A percentile compares a stretch with the other conserved stretches of the same genome.
phyloP scores from a whole-genome alignment of 2,329 filamentous ascomycete species.

The Zymoseptoria brevis region DNA sequence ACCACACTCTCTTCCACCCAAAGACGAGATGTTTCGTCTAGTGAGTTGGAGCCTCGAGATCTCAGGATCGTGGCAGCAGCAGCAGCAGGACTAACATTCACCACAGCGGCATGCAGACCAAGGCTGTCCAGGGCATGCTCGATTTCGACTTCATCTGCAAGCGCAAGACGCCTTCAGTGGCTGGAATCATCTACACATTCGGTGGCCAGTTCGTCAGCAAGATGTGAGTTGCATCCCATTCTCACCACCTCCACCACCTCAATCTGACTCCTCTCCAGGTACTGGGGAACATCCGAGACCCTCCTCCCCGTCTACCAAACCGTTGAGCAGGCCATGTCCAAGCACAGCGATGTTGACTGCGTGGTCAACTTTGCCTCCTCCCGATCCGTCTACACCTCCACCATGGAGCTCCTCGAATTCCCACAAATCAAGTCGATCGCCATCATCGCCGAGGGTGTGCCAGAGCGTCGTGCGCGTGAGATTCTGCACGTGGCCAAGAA shows the following conservation, averaged over 20 bases:
- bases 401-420: slow-evolving; percentile 95
- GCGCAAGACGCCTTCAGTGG: slow-evolving; percentile 89
- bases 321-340: slow-evolving; percentile 82
- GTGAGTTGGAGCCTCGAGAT: slow-evolving; percentile 39
- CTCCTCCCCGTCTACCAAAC: slow-evolving; percentile 97
- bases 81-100: slow-evolving; percentile 23
- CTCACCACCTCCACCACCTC: slow-evolving; percentile 5
- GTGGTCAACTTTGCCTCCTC: slow-evolving; percentile 99
- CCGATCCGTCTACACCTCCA: slow-evolving; percentile 95
- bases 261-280: slow-evolving; percentile 39
- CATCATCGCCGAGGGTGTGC: slow-evolving; percentile 98
- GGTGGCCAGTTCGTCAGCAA: slow-evolving; percentile 99
- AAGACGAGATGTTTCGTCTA: slow-evolving; percentile 99
- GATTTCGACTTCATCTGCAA: slow-evolving; percentile 99
- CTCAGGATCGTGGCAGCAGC: neutral
- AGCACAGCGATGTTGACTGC: slow-evolving; percentile 94
- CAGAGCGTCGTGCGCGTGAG: slow-evolving; percentile 96
- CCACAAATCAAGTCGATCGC: slow-evolving; percentile 98
- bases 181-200: slow-evolving; percentile 99
- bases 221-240: slow-evolving; percentile 56
- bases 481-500: slow-evolving; percentile 93
- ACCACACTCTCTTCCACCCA: slow-evolving; percentile 92
- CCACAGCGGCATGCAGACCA: slow-evolving; percentile 79
- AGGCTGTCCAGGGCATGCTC: slow-evolving; percentile 59
- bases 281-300: slow-evolving; percentile 99